These are phyloP conservation scores for Pythium sp. DNA, from an alignment of 352 stramenopile species.

Conservation along the genomic window DNA sequence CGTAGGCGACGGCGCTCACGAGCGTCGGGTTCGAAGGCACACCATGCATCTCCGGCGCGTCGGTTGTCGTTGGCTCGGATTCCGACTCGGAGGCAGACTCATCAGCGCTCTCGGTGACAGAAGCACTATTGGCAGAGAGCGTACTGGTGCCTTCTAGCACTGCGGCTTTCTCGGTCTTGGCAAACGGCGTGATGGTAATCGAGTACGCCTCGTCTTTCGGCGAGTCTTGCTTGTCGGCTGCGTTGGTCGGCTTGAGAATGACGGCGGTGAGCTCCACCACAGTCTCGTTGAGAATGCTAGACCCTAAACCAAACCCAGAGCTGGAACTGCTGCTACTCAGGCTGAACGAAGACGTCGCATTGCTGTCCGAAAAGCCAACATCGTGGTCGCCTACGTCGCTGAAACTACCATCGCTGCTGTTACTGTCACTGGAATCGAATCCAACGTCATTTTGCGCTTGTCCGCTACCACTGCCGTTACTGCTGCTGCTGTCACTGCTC, in stretches of 20 bases:
- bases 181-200: neutral
- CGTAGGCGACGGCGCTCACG: constrained; percentile 47
- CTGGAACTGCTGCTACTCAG: neutral
- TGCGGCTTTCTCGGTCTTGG: neutral
- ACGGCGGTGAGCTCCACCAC: neutral
- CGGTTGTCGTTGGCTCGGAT: constrained; percentile 3
- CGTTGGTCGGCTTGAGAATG: neutral
- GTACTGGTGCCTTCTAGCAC: neutral
- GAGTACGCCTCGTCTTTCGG: neutral
- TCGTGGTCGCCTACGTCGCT: neutral
- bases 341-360: neutral
- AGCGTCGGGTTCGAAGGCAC: constrained; percentile 65
- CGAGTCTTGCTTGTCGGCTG: neutral
- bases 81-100: neutral
- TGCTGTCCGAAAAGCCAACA: neutral
- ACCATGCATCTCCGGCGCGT: constrained; percentile 34
- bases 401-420: neutral
- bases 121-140: neutral
- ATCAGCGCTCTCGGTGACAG: neutral
- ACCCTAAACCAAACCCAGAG: neutral
- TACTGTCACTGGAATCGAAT: neutral
- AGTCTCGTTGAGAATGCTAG: neutral
- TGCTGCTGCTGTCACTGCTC: neutral
- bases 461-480: neutral
- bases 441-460: neutral